Conservation (phyloP, 2,329 filamentous ascomycete genomes). For the Metarhizium rileyi region DNA sequence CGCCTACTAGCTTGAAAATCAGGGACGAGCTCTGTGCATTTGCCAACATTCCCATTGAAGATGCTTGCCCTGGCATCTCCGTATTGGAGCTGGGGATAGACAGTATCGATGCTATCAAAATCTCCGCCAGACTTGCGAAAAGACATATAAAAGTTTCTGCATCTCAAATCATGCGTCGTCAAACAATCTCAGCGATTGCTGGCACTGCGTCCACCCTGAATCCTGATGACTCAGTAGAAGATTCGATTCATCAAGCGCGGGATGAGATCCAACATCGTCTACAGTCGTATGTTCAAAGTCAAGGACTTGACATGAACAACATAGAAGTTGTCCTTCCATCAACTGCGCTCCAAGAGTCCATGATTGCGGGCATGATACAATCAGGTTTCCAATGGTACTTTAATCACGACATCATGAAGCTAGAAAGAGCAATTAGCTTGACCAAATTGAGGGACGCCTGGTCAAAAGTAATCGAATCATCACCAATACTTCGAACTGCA, state of each 20-base stretch:
- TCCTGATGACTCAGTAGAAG: background rate
- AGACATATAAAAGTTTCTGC: constrained; percentile 52
- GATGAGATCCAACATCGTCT: constrained; percentile 18
- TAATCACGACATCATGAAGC: constrained; percentile 67
- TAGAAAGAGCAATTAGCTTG: constrained; percentile 46
- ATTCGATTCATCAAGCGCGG: background rate
- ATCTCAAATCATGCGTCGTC: constrained; percentile 66
- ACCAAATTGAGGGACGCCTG: constrained; percentile 51
- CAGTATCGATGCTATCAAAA: constrained; percentile 83
- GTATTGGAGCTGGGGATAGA: constrained; percentile 80
- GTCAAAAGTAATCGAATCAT: constrained; percentile 43
- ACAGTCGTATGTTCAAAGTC: constrained; percentile 24
- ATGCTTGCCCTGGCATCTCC: constrained; percentile 49
- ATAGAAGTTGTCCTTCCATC: constrained; percentile 58
- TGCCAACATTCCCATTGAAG: constrained; percentile 38
- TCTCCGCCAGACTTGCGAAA: constrained; percentile 62
- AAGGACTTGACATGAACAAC: constrained; percentile 24
- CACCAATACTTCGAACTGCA: constrained; percentile 65
- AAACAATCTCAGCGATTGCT: constrained; percentile 46
- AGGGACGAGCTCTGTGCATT: constrained; percentile 54
- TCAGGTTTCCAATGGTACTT: constrained; percentile 71
- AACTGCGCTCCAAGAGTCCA: constrained; percentile 78
- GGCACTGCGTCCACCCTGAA: constrained; percentile 30
- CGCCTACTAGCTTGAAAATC: constrained; percentile 37
- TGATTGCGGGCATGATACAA: constrained; percentile 71